Conservation (phyloP, 2,329 filamentous ascomycete species). For the Clarireedia paspali region DNA sequence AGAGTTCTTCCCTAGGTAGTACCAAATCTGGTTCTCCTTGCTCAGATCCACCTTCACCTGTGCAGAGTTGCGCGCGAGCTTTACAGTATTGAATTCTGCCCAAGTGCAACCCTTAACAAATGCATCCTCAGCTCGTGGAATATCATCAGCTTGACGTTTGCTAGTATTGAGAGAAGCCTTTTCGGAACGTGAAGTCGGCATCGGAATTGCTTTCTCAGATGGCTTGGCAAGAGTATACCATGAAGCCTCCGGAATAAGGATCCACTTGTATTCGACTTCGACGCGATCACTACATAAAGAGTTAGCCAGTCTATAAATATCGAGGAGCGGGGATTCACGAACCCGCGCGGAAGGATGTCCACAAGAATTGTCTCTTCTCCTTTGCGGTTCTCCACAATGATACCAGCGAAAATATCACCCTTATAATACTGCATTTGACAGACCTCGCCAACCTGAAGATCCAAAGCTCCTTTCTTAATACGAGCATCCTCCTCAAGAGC, state of each 20-base stretch:
- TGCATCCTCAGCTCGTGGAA: conserved; percentile 56
- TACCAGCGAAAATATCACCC: conserved; percentile 84
- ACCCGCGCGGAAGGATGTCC: conserved; percentile 79
- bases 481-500: conserved; percentile 62
- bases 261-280: conserved; percentile 80
- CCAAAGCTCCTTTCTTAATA: conserved; percentile 59
- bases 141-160: conserved; percentile 50
- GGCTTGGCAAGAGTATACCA: conserved; percentile 69
- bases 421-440: conserved; percentile 81
- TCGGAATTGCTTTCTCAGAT: conserved; percentile 62
- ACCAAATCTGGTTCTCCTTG: conserved; percentile 73
- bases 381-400: conserved; percentile 74
- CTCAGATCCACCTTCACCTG: conserved; percentile 64
- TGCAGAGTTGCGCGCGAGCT: conserved; percentile 47
- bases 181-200: conserved; percentile 56
- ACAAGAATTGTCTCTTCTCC: conserved; percentile 71
- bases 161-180: conserved; percentile 62
- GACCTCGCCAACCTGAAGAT: conserved; percentile 64
- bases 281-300: conserved; percentile 52
- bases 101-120: conserved; percentile 65
- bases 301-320: conserved; percentile 33
- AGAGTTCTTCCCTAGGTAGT: conserved; percentile 78
- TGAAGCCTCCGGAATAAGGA: conserved; percentile 62
- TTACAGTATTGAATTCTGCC: conserved; percentile 69
- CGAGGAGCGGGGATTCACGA: conserved; percentile 33